phyloP scores from a whole-genome alignment of 1,284 basidiomycete genomes.

The Ganoderma multipileum region DNA sequence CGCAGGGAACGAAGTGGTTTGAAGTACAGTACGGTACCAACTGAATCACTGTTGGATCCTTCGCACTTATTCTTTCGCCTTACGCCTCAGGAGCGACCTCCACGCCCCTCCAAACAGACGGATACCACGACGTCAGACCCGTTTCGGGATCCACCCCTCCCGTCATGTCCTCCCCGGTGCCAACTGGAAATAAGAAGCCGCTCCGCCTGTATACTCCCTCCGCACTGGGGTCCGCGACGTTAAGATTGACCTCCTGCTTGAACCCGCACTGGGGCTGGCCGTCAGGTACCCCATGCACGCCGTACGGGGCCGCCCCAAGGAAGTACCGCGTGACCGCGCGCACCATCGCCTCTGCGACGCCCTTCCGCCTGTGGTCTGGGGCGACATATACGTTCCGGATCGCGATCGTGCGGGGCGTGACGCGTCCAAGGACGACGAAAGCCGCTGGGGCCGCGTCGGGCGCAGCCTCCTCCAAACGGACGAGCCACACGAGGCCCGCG shows the following conservation, averaged over 20 bases:
- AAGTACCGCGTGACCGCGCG: constrained; percentile 33
- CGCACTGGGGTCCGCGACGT: constrained; percentile 10
- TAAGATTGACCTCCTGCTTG: constrained; percentile 27
- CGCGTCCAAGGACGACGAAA: constrained; percentile 14
- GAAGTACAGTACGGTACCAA: no score
- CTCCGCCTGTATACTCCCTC: constrained; percentile 24
- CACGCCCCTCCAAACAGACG: constrained; percentile 6
- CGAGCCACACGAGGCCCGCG: constrained; percentile 3
- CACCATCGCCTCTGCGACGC: constrained; percentile 37
- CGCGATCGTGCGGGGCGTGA: constrained; percentile 35
- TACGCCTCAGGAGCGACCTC: neutral
- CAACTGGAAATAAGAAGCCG: constrained; percentile 25
- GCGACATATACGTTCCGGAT: constrained; percentile 38
- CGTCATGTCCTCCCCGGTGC: neutral
- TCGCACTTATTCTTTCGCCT: neutral
- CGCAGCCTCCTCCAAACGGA: neutral
- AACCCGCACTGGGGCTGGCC: constrained; percentile 18
- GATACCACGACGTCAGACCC: constrained; percentile 19
- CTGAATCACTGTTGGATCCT: no score
- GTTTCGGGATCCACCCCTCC: constrained; percentile 23
- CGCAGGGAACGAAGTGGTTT: no score
- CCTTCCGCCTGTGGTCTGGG: constrained; percentile 31
- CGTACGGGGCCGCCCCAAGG: constrained; percentile 29
- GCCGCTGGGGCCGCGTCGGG: neutral
- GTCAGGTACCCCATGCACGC: constrained; percentile 25